These are phyloP conservation scores for Astrephomene gubernaculifera DNA, from an alignment of 139 green algal species.

Conservation along the genomic window DNA sequence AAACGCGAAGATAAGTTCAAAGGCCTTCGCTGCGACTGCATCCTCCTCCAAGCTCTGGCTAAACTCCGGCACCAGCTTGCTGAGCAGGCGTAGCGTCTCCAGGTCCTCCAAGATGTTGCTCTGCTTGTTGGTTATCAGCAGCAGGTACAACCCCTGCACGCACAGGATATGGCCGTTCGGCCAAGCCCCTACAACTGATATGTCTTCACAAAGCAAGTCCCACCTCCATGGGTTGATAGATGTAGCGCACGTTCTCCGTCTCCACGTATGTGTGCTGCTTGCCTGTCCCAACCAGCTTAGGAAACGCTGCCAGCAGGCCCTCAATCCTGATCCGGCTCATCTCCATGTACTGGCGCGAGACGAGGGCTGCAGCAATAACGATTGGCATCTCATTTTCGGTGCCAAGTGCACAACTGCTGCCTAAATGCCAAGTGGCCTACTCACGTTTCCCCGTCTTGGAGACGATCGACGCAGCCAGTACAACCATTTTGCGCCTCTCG, in stretches of 20 bases:
- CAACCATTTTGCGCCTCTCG: constrained; percentile 83
- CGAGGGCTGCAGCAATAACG: constrained; percentile 85
- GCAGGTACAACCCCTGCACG: constrained; percentile 92
- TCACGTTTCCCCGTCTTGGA: constrained; percentile 94
- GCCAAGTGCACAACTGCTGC: constrained; percentile 20
- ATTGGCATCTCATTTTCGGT: background rate
- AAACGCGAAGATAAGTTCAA: constrained; percentile 99
- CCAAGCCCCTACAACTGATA: background rate
- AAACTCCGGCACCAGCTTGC: constrained; percentile 96
- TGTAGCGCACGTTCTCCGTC: constrained; percentile 99
- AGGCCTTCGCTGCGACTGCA: constrained; percentile 78
- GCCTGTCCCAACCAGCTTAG: constrained; percentile 95
- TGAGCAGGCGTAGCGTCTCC: constrained; percentile 96
- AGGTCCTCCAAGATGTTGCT: constrained; percentile 99
- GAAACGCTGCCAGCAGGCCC: constrained; percentile 97
- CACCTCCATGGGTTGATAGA: constrained; percentile 99
- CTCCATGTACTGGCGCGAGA: constrained; percentile 98
- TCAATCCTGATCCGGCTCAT: constrained; percentile 99
- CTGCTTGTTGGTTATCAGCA: constrained; percentile 98
- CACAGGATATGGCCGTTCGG: background rate
- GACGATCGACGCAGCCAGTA: constrained; percentile 91
- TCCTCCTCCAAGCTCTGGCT: constrained; percentile 88
- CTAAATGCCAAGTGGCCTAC: background rate
- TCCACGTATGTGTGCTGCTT: constrained; percentile 99
- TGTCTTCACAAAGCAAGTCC: background rate